Evolutionary conservation across 2,329 filamentous ascomycete species (phyloP), one percentile per base, ranked within the genome.

Genomic region (Emmonsia crescens): DNA sequence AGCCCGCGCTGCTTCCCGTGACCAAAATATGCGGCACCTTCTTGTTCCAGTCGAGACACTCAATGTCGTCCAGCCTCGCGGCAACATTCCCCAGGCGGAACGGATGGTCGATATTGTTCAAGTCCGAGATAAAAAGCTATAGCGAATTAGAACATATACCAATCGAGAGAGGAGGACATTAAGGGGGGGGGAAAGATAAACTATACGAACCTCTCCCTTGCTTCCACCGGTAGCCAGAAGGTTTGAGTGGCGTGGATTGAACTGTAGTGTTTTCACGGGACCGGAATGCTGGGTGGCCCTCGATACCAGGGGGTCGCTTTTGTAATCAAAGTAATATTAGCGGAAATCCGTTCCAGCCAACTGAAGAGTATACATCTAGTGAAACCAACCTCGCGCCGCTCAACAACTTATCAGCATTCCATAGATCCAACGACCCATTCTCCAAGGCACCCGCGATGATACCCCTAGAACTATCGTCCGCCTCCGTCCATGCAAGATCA

Each of bases 1-100:
- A 96, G 4, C 94, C 94, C 57, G 91, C 92, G 64, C 86, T 89
- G 72, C 92, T 93, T 67, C 94, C 94, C 10, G 93, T 97, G 21
- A 93, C 94, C 68, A 99, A 79, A 73, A 99, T 99, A 73, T 99
- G 93, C 16, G 93, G 85, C 49, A 97, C 93, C 78, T 96, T 97
- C 72, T 91, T 92, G 77, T 99, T 99, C 95, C 95, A 99, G 68
- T 96, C 93, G 64, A 99, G 81, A 67, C 92, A 96, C 71, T 97
- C 94, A 66, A 97, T 89, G 69, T 99, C 94, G 70, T 97, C 93
- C 46, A 91, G 89, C 72, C 93, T 88, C 65, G 91, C 92, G 49
- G 90, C 90, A 44, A 89, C 84, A 66, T 89, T 95, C 63, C 94
- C 94, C 38, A 99, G 81, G 65, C 92, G 86, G 77, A 95, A 96